Conservation (phyloP, 2,329 filamentous ascomycete species). For the Aaosphaeria arxii region DNA sequence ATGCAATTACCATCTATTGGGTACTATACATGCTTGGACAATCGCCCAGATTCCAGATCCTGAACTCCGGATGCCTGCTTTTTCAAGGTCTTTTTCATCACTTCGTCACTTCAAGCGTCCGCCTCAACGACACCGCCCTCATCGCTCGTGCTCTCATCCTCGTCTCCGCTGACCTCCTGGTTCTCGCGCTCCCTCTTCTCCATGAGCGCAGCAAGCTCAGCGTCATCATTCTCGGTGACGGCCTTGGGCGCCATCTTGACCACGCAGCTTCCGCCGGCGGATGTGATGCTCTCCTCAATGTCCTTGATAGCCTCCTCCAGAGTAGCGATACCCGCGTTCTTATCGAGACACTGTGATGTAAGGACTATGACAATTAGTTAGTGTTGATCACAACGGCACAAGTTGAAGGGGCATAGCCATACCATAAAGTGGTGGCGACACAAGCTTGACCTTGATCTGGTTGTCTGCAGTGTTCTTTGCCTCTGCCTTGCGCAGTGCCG, state of each 20-base stretch:
- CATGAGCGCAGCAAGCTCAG: slow-evolving; percentile 95
- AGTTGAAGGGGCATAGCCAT: slow-evolving; percentile 3
- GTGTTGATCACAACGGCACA: neutral
- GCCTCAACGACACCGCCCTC: slow-evolving; percentile 63
- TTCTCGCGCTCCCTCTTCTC: slow-evolving; percentile 99
- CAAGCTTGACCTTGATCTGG: slow-evolving; percentile 96
- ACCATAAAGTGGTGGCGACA: slow-evolving; percentile 88
- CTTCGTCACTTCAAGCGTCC: slow-evolving; percentile 21
- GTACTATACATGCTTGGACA: no score
- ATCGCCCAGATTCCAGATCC: no score
- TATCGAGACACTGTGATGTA: slow-evolving; percentile 93
- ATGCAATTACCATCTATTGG: no score
- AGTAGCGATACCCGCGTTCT: slow-evolving; percentile 76
- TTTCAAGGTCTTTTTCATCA: slow-evolving; percentile 12
- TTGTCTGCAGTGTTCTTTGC: slow-evolving; percentile 87
- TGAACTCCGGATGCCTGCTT: slow-evolving; percentile 28
- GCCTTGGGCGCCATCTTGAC: slow-evolving; percentile 99
- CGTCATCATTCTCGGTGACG: slow-evolving; percentile 97
- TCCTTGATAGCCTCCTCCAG: slow-evolving; percentile 88
- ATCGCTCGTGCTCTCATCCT: slow-evolving; percentile 93
- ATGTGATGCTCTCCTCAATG: slow-evolving; percentile 76
- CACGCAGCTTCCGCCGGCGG: slow-evolving; percentile 72
- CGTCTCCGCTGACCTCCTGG: slow-evolving; percentile 94
- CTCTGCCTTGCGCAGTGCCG: slow-evolving; percentile 85
- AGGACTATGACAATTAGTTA: slow-evolving; percentile 56